Evolutionary conservation across 2,329 filamentous ascomycete genomes (phyloP).

Genomic region (Fusarium denticulatum): DNA sequence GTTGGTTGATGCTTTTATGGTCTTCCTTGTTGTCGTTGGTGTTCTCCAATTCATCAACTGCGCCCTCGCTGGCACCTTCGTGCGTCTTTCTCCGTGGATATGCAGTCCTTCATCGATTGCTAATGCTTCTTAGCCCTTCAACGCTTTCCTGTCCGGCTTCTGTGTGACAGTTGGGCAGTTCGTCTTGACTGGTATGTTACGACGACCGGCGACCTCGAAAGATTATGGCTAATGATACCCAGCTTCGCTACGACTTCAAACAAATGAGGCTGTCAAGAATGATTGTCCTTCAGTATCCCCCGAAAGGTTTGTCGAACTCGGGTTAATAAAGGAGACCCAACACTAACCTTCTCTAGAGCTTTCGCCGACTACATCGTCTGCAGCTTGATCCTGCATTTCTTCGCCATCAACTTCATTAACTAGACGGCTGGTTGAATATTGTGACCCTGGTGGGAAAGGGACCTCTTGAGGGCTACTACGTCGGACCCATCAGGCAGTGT

Average conservation of each 20-base stretch:
- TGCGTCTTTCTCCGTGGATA: constrained; percentile 60
- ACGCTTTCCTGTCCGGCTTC: constrained; percentile 97
- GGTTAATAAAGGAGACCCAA: not conserved
- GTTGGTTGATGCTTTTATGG: constrained; percentile 91
- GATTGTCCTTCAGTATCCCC: constrained; percentile 82
- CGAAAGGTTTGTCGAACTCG: constrained; percentile 68
- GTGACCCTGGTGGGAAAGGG: not conserved
- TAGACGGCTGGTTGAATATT: constrained; percentile 63
- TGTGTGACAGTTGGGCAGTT: constrained; percentile 95
- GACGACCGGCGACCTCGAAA: not conserved
- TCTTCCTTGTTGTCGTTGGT: constrained; percentile 84
- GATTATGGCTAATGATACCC: constrained; percentile 17
- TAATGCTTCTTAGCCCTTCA: constrained; percentile 80
- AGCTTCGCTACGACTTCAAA: constrained; percentile 89
- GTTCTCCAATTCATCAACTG: constrained; percentile 96
- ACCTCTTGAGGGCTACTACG: constrained; percentile 10
- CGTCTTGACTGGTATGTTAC: constrained; percentile 83
- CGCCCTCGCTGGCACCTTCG: constrained; percentile 90
- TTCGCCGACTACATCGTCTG: constrained; percentile 97
- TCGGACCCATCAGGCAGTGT: constrained; percentile 28
- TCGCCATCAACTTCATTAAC: constrained; percentile 99
- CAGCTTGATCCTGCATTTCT: constrained; percentile 96
- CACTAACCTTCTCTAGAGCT: constrained; percentile 66
- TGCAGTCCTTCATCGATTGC: not conserved
- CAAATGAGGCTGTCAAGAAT: constrained; percentile 80